Evolutionary conservation across 306 rosid species (phyloP).

Genomic region (Morella rubra): DNA sequence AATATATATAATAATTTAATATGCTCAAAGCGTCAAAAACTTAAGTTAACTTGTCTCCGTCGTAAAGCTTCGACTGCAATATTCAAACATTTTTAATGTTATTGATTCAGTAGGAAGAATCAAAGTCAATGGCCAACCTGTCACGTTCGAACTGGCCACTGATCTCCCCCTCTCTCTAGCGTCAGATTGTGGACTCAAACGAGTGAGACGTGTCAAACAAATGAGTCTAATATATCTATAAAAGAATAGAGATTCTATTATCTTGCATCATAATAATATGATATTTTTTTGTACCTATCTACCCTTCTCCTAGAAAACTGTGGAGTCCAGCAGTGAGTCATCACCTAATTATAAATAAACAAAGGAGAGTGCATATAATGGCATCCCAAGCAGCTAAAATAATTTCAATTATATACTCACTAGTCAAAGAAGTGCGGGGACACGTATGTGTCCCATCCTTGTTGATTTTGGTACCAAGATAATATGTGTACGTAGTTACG

Average conservation of each 20-base stretch:
- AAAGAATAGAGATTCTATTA: background rate
- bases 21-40: background rate
- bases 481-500: no score
- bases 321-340: no score
- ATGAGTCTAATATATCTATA: no score
- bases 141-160: background rate
- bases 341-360: no score
- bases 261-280: constrained; percentile 6
- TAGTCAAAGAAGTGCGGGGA: no score
- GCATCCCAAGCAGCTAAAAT: no score
- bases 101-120: background rate
- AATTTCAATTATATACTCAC: no score
- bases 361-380: no score
- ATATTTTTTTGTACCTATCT: background rate
- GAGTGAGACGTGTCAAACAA: constrained; percentile 15
- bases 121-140: background rate
- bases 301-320: no score
- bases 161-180: background rate
- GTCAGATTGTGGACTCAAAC: constrained; percentile 10
- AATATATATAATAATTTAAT: no score
- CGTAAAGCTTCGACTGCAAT: background rate
- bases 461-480: no score
- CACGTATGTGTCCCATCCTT: no score
- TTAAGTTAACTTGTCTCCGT: background rate
- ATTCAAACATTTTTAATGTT: background rate